phyloP scores from a whole-genome alignment of 2,329 filamentous ascomycete genomes.

The Emergomyces pasteurianus region DNA sequence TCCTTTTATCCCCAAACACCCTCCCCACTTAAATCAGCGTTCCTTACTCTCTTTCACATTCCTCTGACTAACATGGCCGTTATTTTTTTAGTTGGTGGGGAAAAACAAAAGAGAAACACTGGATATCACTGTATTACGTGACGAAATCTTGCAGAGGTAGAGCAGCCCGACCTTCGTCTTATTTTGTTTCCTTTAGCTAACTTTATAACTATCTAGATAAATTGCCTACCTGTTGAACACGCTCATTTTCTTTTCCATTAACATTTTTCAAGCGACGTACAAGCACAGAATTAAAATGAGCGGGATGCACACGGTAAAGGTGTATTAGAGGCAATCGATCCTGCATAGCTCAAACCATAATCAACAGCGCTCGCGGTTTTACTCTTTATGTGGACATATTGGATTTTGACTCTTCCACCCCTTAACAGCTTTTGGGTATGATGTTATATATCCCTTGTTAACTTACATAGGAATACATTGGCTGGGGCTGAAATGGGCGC shows the following conservation, averaged over 20 bases:
- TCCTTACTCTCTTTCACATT: not conserved
- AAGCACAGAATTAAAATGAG: not conserved
- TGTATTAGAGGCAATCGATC: not conserved
- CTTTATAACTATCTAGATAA: not conserved
- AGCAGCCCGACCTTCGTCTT: not conserved
- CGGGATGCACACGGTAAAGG: not conserved
- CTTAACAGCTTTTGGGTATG: slow-evolving; percentile 18
- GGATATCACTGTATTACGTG: not conserved
- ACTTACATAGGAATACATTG: too few relatives aligned
- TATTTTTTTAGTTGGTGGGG: not conserved
- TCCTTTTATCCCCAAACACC: not conserved
- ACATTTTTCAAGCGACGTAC: not conserved
- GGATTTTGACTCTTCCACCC: not conserved
- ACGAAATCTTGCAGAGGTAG: not conserved
- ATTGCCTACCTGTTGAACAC: not conserved
- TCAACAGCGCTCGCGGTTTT: not conserved
- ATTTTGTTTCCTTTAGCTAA: not conserved
- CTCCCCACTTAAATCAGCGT: not conserved
- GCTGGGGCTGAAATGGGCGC: too few relatives aligned
- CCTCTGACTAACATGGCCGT: not conserved
- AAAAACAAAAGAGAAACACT: not conserved
- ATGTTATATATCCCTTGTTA: too few relatives aligned
- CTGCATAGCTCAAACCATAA: not conserved
- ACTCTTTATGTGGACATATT: not conserved
- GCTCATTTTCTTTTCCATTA: not conserved